Base-by-base conservation (phyloP, 2,329 filamentous ascomycete species). In the Epichloe aotearoae region DNA sequence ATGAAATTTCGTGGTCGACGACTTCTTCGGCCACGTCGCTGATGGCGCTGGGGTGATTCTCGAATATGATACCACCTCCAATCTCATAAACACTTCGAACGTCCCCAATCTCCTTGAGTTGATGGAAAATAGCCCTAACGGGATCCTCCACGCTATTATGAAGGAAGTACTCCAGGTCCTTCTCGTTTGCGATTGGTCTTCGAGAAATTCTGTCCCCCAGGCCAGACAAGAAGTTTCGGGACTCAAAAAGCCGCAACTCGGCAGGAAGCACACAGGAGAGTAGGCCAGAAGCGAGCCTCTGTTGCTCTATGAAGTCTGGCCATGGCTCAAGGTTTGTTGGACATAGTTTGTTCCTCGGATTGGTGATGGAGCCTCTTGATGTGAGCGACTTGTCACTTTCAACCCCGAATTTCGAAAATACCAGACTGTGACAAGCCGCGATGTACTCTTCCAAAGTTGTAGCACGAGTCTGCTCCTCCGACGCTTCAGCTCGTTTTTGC, bases 391-490 rank as follows among this genome's bases (percentile, higher is more conserved):
- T 47, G 47, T 64, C 52, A 6, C 51, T 56, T 52, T 65, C 53
- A 15, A 68, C 55, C 0, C 12, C 30, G 5, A 66, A 54, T 12
- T 55, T 56, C 6, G 57, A 47, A 26, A 58, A 62, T 14, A 66
- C 50, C 3, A 56, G 52, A 34, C 50, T 38, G 50, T 68, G 61
- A 51, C 55, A 66, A n/a, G 58, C 55, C 36, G 50, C 30, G 19
- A 68, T 60, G 46, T 66, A 66, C 54, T 67, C 61, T 17, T 59
- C 20, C 17, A 67, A 52, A 46, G 61, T 66, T 10, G 59, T 66
- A 7, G 40, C 19, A 37, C 48, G 48, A 10, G 11, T 45, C 45
- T 62, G 55, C 47, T 58, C 47, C 50, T 64, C 55, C 47, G 40
- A 37, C n/a, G 38, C 39, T n/a, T 14, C 41, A 11, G 47, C 26